Base-by-base conservation (phyloP, 257 asterid genomes). In the Leptodermis oblonga region DNA sequence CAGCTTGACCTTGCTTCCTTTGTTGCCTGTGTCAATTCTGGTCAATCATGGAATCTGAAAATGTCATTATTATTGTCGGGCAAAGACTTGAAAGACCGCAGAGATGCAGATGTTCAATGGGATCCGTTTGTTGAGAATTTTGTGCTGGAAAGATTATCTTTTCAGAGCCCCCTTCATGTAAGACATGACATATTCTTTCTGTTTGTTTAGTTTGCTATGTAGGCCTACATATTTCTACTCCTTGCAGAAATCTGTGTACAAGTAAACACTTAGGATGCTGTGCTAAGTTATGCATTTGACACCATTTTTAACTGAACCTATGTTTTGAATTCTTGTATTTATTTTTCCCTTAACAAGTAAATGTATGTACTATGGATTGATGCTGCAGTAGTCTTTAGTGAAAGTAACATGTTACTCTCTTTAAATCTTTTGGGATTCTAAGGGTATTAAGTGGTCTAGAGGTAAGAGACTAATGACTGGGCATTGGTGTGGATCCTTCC, bases 61-160 rank as follows among this genome's bases (percentile, higher is more conserved):
- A 88, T 96, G 74, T 93, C 99, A 39, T 72, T 90, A 62, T 76
- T 90, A 55, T 81, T 87, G 75, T 85, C 89, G 73, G 94, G 96
- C 72, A 90, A 84, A 72, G 87, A 81, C 60, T 75, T 77, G 17
- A 66, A 48, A 65, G 87, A 80, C 45, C 56, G 37, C 64, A 86
- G 71, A 42, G 76, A 72, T 63, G 90, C 79, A 77, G 85, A 81
- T 81, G 78, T 78, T 65, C 86, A 82, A 62, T 82, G 78, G 75
- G 99, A 90, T 82, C 94, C 97, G 25, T 93, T 93, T 80, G 99
- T 93, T 80, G 99, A 90, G 74, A 93, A 93, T 76, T 90, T 90
- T 83, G 99, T 88, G 71, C 85, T 93, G 74, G 99, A 93, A 82
- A 87, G 97, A 65, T 78, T 93, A 78, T 88, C 99, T 65, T 86